These are phyloP conservation scores for Chlorella sp. DNA, from an alignment of 139 green algal species.

Conservation along the genomic window DNA sequence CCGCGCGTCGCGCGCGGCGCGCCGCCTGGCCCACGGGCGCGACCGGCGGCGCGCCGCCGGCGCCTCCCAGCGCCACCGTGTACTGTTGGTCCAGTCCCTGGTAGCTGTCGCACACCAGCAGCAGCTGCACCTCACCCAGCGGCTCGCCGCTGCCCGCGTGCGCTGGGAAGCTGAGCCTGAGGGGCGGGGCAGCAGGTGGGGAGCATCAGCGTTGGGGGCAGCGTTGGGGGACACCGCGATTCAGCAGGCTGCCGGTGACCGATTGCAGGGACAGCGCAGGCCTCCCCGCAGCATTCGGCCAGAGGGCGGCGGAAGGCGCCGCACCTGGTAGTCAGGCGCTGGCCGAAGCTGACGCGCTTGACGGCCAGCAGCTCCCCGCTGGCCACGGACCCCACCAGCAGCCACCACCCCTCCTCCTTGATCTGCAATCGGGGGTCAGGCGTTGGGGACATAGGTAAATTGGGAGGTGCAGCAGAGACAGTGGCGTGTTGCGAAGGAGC, in stretches of 20 bases:
- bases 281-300: background rate
- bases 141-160: slow-evolving; percentile 23
- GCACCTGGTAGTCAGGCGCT: slow-evolving; percentile 19
- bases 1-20: slow-evolving; percentile 2
- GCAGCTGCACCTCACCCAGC: slow-evolving; percentile 48
- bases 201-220: background rate
- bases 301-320: background rate
- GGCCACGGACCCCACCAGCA: slow-evolving; percentile 69
- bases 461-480: background rate
- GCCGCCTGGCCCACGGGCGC: slow-evolving; percentile 4
- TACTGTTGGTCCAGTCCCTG: slow-evolving; percentile 83
- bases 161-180: slow-evolving; percentile 43
- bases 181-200: background rate
- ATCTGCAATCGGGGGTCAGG: slow-evolving; percentile 36
- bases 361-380: slow-evolving; percentile 81
- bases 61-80: slow-evolving; percentile 11
- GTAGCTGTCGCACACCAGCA: slow-evolving; percentile 89
- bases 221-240: background rate
- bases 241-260: background rate
- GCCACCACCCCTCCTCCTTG: slow-evolving; percentile 98
- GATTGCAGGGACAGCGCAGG: background rate
- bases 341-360: slow-evolving; percentile 75
- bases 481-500: background rate
- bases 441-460: background rate
- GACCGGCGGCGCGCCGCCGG: background rate